These are phyloP conservation scores for Cryptococcus sp. DNA, from an alignment of 1,284 basidiomycete genomes.

Conservation along the genomic window DNA sequence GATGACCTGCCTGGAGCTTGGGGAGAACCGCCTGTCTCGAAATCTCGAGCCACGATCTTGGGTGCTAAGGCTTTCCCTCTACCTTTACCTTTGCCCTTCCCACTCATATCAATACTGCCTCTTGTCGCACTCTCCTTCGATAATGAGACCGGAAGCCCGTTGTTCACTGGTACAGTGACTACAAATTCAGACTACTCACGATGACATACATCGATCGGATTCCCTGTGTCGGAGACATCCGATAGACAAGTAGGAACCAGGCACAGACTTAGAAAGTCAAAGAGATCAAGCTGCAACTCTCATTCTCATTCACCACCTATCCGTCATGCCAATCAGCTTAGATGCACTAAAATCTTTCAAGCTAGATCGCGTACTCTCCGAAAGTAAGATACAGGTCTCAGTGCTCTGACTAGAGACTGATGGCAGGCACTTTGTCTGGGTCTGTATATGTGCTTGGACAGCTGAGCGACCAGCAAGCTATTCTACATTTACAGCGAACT, in stretches of 20 bases:
- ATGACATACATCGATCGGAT: too few species aligned
- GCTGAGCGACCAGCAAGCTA: constrained; percentile 40
- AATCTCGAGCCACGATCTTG: not conserved
- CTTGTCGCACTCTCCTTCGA: not conserved
- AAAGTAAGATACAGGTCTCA: not conserved
- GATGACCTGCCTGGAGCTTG: not conserved
- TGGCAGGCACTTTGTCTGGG: not conserved
- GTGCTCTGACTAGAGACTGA: not conserved
- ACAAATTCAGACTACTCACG: too few species aligned
- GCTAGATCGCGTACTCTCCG: not conserved
- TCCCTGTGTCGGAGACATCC: too few species aligned
- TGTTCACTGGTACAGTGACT: too few species aligned
- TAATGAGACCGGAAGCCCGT: not conserved
- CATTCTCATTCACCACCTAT: too few species aligned
- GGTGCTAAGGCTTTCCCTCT: not conserved
- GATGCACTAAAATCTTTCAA: not conserved
- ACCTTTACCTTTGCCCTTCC: constrained; percentile 11
- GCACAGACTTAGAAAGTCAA: too few species aligned
- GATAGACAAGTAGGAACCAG: too few species aligned
- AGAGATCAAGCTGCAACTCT: too few species aligned
- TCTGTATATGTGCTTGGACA: not conserved
- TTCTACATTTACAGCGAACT: constrained; percentile 61
- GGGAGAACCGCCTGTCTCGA: not conserved
- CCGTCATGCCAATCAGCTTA: not conserved
- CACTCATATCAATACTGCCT: not conserved